Conservation (phyloP, 2,329 filamentous ascomycete genomes). For the Fusarium fracticaudum region DNA sequence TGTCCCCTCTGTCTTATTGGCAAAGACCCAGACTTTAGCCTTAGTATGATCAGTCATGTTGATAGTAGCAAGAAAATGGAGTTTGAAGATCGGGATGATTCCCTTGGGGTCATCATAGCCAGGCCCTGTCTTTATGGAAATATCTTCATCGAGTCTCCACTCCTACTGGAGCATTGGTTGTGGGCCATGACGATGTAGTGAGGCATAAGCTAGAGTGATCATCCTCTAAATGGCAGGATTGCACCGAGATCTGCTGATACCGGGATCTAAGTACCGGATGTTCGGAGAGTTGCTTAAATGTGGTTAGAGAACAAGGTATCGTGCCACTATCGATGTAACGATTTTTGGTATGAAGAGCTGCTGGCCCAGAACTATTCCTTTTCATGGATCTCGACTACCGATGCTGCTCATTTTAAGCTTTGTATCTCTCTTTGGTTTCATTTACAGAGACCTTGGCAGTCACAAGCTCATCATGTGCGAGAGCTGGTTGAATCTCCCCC, state of each 20-base stretch:
- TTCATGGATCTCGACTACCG: not conserved
- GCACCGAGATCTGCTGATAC: not conserved
- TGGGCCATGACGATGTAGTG: not conserved
- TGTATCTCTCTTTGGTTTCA: rapidly evolving
- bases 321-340: not conserved
- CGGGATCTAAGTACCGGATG: rapidly evolving
- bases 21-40: conserved; percentile 6
- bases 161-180: not conserved
- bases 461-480: rapidly evolving
- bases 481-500: rapidly evolving
- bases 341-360: not conserved
- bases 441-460: rapidly evolving
- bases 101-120: not conserved
- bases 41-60: not conserved
- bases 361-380: rapidly evolving
- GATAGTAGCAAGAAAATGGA: too few species aligned
- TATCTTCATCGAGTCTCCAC: not conserved
- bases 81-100: not conserved
- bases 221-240: not conserved
- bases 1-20: not conserved
- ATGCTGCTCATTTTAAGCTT: not conserved
- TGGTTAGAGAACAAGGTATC: not conserved
- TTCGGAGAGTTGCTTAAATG: not conserved
- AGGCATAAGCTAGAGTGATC: not conserved
- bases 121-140: not conserved